Base-by-base conservation (phyloP, 768 basidiomycete genomes). In the Leucosporidium creatinivorum region DNA sequence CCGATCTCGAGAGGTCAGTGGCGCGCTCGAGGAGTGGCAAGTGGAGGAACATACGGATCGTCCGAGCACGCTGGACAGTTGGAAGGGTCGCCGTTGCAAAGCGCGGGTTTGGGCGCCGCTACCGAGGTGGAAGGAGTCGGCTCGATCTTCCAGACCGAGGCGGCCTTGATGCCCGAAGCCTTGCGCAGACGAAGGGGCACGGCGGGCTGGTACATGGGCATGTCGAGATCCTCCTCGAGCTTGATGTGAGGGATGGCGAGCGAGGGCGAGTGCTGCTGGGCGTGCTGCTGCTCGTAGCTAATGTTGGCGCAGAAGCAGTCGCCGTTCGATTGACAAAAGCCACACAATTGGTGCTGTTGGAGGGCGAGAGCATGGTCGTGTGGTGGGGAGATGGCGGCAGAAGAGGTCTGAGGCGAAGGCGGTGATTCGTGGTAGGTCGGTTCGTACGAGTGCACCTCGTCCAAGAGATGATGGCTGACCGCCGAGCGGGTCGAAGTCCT, bases 61-160 rank as follows among this genome's bases (percentile, higher is more conserved):
- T 89, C 87, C 6, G 86, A 87, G 76, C 91, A 93, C 6, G 90
- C 91, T 61, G 84, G 77, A 75, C 91, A 93, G 77, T 92, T 91
- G 13, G 84, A 82, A 3, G 91, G 91, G 75, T 93, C 89, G 18
- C 91, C 91, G 23, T 90, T 88, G 77, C 91, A 93, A 44, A 66
- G 68, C 0, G 73, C 75, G 5, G 72, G 72, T 31, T 65, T 66
- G 23, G 66, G 30, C 31, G 76, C 83, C 21, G 78, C 76, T 48
- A 78, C 75, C 50, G 77, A 66, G 51, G 76, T 70, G 58, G 74
- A 67, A 30, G 68, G 66, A 39, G 79, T 72, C 28, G 79, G 73
- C 60, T 81, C 76, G 54, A 75, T 69, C 39, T 74, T 30, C 25
- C 83, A 80, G 52, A 83, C 77, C 13, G 57, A 58, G 54, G 68